phyloP scores from a whole-genome alignment of 73 alveolate genomes.

The Paramecium biaurelia region DNA sequence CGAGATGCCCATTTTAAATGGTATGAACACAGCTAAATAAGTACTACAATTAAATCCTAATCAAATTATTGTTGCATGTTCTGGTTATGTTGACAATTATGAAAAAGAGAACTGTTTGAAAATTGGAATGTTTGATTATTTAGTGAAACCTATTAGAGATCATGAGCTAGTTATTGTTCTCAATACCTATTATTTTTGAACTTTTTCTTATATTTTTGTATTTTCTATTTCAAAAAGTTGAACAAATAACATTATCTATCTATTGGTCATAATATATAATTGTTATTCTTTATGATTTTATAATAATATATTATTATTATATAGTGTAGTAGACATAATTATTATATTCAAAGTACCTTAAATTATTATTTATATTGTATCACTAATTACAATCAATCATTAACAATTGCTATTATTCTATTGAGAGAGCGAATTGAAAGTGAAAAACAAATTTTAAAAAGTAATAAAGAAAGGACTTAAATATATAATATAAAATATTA shows the following conservation, averaged over 20 bases:
- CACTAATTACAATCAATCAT: too few species aligned
- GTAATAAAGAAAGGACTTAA: too few species aligned
- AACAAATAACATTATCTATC: background rate
- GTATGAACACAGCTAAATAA: background rate
- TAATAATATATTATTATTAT: too few species aligned
- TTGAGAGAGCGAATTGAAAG: too few species aligned
- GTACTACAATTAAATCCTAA: background rate
- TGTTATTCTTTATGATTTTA: too few species aligned
- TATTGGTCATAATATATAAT: too few species aligned
- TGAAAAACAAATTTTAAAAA: too few species aligned
- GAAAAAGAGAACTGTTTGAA: background rate
- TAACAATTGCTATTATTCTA: too few species aligned
- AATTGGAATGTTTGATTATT: background rate
- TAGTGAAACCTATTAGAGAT: constrained; percentile 23
- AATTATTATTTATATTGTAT: too few species aligned
- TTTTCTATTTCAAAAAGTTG: background rate
- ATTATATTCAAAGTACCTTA: too few species aligned
- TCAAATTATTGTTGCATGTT: background rate
- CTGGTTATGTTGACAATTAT: background rate
- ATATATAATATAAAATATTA: too few species aligned
- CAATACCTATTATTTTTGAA: background rate
- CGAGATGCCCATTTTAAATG: constrained; percentile 46
- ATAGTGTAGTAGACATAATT: too few species aligned
- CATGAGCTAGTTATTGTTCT: background rate
- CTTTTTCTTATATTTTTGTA: background rate